A percentile compares a stretch with the other conserved stretches of the same genome.
Evolutionary conservation across 2,329 filamentous ascomycete species (phyloP).

Genomic region (Sordariomycetes sp.): DNA sequence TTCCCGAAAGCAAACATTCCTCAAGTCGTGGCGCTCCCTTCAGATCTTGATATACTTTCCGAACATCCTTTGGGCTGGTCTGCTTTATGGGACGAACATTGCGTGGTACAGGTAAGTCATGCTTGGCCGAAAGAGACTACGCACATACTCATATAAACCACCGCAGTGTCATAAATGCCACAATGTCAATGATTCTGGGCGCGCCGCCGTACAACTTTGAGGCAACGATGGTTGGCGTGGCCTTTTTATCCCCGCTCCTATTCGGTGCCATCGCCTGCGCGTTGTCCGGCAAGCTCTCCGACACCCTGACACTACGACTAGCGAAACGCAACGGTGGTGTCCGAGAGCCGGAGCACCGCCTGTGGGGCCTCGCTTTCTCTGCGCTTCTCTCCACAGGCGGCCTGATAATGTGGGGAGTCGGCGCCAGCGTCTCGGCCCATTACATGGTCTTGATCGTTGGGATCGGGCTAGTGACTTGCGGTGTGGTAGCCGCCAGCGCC

Average conservation of each 20-base stretch:
- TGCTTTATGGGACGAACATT: conserved; percentile 21
- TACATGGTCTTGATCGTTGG: conserved; percentile 21
- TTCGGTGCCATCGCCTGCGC: conserved; percentile 9
- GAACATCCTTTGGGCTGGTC: conserved; percentile 25
- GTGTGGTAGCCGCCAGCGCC: conserved; percentile 18
- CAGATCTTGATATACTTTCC: conserved; percentile 25
- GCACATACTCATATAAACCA: too few species aligned
- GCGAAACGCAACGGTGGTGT: neutral
- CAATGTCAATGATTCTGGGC: conserved; percentile 18
- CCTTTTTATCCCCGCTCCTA: conserved; percentile 10
- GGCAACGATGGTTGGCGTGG: conserved; percentile 17
- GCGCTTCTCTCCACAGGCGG: conserved; percentile 25
- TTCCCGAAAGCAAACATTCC: conserved; percentile 18
- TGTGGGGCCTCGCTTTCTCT: conserved; percentile 20
- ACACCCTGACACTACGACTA: neutral
- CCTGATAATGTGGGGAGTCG: conserved; percentile 37
- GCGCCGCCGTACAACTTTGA: conserved; percentile 21
- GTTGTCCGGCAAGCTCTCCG: neutral
- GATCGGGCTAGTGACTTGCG: conserved; percentile 17
- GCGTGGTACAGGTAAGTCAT: too few species aligned
- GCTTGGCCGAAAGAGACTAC: too few species aligned
- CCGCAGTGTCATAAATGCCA: conserved; percentile 22
- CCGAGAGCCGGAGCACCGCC: conserved; percentile 19
- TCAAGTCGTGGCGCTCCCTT: conserved; percentile 22
- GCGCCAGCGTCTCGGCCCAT: conserved; percentile 19